Conservation (phyloP, 495 filamentous ascomycete genomes). For the Cercophora newfieldiana region DNA sequence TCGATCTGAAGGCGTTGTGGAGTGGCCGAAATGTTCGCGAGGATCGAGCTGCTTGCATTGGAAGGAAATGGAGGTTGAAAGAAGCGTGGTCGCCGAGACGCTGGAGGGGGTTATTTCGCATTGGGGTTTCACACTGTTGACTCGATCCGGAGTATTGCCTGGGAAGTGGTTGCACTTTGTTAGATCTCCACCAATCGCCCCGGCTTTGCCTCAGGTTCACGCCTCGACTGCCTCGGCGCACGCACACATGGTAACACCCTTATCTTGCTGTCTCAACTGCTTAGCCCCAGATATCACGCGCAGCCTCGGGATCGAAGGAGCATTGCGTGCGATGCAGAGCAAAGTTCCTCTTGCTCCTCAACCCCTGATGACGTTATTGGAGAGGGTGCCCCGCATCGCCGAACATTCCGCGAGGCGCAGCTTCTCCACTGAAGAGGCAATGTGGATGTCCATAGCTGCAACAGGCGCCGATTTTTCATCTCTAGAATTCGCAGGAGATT, state of each 20-base stretch:
- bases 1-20: background rate
- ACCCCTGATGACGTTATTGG: background rate
- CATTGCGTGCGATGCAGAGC: background rate
- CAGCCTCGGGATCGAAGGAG: background rate
- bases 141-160: background rate
- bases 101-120: background rate
- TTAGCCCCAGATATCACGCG: background rate
- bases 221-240: background rate
- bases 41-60: background rate
- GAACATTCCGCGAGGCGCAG: background rate
- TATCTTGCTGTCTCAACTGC: background rate
- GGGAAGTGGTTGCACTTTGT: background rate
- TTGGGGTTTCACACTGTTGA: background rate
- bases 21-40: background rate
- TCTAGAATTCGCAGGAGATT: too few species aligned
- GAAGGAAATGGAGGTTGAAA: background rate
- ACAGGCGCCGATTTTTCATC: too few species aligned
- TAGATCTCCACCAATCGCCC: background rate
- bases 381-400: background rate
- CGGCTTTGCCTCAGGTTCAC: background rate
- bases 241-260: background rate
- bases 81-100: background rate
- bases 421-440: background rate
- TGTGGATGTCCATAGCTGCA: too few species aligned
- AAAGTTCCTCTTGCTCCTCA: too few species aligned